Evolutionary conservation across 2,329 filamentous ascomycete genomes (phyloP).

Genomic region (Cytospora piceae): DNA sequence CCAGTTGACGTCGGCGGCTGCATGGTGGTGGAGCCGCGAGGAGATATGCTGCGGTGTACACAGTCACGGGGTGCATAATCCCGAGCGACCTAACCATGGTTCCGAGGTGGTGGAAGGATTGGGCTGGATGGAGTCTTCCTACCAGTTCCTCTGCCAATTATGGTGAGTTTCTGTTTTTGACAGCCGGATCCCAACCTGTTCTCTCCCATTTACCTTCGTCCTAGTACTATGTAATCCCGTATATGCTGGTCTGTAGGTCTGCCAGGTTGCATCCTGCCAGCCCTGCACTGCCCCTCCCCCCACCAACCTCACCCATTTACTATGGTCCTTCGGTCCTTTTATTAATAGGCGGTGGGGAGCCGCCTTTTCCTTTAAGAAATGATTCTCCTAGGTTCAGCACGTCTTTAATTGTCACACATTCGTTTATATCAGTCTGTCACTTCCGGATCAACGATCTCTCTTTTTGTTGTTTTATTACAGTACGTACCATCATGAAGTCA

Average conservation of each 20-base stretch:
- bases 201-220: not conserved
- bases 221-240: not conserved
- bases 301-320: not conserved
- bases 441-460: conserved; percentile 2
- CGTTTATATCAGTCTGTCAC: conserved; percentile 16
- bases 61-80: not conserved
- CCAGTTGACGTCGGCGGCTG: conserved; percentile 1
- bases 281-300: not conserved
- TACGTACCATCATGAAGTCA: conserved; percentile 16
- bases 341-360: not conserved
- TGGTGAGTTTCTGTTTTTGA: not conserved
- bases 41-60: not conserved
- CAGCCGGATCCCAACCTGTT: not conserved
- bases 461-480: not conserved
- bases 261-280: not conserved
- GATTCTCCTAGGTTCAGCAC: not conserved
- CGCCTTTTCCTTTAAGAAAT: not conserved
- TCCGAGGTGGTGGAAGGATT: not conserved
- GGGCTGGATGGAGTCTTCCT: not conserved
- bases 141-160: not conserved
- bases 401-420: not conserved
- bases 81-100: not conserved
- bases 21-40: not conserved
- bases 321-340: conserved; percentile 3
- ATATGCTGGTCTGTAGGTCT: not conserved